Conservation (phyloP, 345 rosid genomes). For the Clausena lansium region DNA sequence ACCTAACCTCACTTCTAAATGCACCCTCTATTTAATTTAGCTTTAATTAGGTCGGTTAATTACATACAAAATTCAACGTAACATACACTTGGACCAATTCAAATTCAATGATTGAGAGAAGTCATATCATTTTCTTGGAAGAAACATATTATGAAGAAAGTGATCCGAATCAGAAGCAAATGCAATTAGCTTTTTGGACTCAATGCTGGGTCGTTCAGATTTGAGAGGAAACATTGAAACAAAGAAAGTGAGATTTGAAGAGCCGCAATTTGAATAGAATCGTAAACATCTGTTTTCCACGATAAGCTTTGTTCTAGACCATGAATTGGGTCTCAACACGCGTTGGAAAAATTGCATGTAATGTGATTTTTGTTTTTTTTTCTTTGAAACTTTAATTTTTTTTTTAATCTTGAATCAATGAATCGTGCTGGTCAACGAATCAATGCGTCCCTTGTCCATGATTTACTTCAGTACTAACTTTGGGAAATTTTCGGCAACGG, state of each 20-base stretch:
- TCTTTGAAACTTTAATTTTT: neutral
- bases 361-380: neutral
- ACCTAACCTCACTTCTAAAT: too few relatives aligned
- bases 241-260: neutral
- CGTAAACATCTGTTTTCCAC: neutral
- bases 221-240: neutral
- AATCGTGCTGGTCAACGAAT: too few relatives aligned
- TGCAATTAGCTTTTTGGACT: neutral
- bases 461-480: too few relatives aligned
- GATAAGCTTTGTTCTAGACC: neutral
- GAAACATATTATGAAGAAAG: too few relatives aligned
- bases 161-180: neutral
- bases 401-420: too few relatives aligned
- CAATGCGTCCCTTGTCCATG: too few relatives aligned
- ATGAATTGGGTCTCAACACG: neutral
- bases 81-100: conserved; percentile 4
- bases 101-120: conserved; percentile 12
- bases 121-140: neutral
- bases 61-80: neutral
- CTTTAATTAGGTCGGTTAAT: neutral
- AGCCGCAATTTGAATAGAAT: neutral
- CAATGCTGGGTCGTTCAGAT: neutral
- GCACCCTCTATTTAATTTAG: neutral
- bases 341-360: neutral
- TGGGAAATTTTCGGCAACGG: too few relatives aligned